Base-by-base conservation (phyloP, 2,329 filamentous ascomycete genomes). In the Xylariaceae sp. region DNA sequence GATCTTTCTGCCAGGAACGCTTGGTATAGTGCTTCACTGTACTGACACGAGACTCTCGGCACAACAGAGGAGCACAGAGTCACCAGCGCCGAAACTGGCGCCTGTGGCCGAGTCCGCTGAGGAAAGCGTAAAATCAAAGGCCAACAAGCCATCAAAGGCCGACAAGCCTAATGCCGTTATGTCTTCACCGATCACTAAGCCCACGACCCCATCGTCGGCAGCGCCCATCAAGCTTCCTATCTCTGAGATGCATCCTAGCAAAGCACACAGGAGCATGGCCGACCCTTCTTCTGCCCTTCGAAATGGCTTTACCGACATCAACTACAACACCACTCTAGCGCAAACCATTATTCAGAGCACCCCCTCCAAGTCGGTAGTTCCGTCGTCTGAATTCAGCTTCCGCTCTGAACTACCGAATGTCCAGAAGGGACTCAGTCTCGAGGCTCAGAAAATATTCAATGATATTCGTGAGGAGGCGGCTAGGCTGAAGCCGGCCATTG, bases 161-260 rank as follows among this genome's bases (percentile, higher is more conserved):
- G 18, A 14, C 12, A 13, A 51, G 21, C 21, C 21, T 36, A 57
- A 52, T 40, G 44, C 56, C 13, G 50, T 55, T 36, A 55, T 57
- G 43, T 63, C 65, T 14, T 66, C 64, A 17, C 58, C 64, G 7
- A 46, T 52, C 41, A 56, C 54, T 31, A 50, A 53, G 35, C 58
- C 67, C 34, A 50, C 60, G 52, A 83, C 85, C 2, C 88, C 88
- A 4, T 72, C 70, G 28, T 76, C 77, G 27, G 74, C 73, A 11
- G 78, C 79, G 3, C 73, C 79, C 5, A 67, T 83, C 50, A 83
- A 85, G 65, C 85, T 87, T 16, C 69, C 83, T 33, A 73, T 74
- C 48, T 78, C 81, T 43, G 88, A 95, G 60, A 96, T 96, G 89
- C 89, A 96, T 59, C 90, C 90, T 7, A 85, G 85, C 67, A 85